Evolutionary conservation across 2,329 filamentous ascomycete species (phyloP), one percentile per base, ranked within the genome.

Genomic region (Botrytis sinoallii): DNA sequence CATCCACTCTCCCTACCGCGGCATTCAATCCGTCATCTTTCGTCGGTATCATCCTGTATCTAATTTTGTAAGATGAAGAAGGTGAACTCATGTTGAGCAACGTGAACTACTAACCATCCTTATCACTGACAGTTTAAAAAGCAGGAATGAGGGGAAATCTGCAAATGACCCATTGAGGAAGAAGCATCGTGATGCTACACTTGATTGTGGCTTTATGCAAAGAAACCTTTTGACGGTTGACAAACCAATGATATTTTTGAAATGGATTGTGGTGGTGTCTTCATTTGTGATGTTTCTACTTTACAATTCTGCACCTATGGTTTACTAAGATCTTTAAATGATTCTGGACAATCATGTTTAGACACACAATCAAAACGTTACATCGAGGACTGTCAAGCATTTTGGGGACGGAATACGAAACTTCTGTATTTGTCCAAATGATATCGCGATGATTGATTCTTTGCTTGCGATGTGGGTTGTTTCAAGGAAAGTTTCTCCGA

Each of bases 1-100:
- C 22, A 25, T 46, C 48, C 14, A 48, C 22, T 18, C 35, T 48
- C 14, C 63, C 52, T 10, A 9, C n/a, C 12, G 32, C 69, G 8
- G 52, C 32, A 18, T 6, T 52, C 9, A 48, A 4, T 40, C 46
- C 9, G 6, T 71, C 40, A 10, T 64, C 42, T 64, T 64, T 71
- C n/a, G 32, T 40, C 16, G 57, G 44, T 44, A 71, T 16, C 69
- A 71, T 71, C 22, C 20, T 44, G 57, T 71, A 71, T 52, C 69
- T 40, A 4, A 64, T 25, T 20, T 52, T 64, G 32, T 5, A 67
- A 35, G 40, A 64, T 22, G 35, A 55, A 29, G 35, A 10, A 3
- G 29, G 63, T 1, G 40, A 48, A 61, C 20, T 48, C 55, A 70
- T 70, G 29, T n/a, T 70, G 68, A 29, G 55, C 68, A 57, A 59